Percentiles rank a stretch among this genome's conserved stretches.
These are phyloP conservation scores for Globisporangium orthogonon DNA, from an alignment of 352 stramenopile species.

Conservation along the genomic window DNA sequence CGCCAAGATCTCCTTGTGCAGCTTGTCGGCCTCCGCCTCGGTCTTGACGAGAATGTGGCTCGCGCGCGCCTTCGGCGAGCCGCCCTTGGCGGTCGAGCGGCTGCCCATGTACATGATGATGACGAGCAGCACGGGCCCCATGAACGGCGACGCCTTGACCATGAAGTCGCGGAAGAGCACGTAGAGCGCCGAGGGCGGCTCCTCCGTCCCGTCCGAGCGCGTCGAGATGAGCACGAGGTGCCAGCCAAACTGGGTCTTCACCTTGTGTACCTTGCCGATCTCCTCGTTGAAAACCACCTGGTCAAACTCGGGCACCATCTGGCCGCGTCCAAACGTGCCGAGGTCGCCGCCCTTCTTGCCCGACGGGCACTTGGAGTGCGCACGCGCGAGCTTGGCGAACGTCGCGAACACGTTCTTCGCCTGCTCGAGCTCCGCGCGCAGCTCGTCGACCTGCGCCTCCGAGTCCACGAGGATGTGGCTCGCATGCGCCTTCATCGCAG, in stretches of 20 bases:
- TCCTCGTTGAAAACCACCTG: constrained; percentile 66
- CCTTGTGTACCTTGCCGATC: constrained; percentile 66
- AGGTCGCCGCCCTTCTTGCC: constrained; percentile 52
- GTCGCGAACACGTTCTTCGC: constrained; percentile 36
- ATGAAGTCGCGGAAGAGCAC: constrained; percentile 21
- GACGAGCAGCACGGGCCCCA: constrained; percentile 44
- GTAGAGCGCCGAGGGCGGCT: constrained; percentile 22
- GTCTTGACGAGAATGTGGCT: constrained; percentile 75
- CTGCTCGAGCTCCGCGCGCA: constrained; percentile 34
- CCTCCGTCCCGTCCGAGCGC: constrained; percentile 23
- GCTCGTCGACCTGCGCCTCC: constrained; percentile 47
- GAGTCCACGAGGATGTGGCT: constrained; percentile 75
- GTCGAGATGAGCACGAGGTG: constrained; percentile 71
- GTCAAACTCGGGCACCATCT: constrained; percentile 78
- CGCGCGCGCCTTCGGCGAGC: constrained; percentile 35
- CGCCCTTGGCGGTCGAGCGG: constrained; percentile 17
- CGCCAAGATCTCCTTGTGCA: constrained; percentile 44
- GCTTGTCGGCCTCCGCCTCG: constrained; percentile 48
- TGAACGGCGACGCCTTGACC: constrained; percentile 42
- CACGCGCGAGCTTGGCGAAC: constrained; percentile 52
- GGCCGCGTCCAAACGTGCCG: constrained; percentile 55
- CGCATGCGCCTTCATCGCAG: constrained; percentile 38
- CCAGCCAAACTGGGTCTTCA: constrained; percentile 80
- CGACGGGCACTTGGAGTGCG: constrained; percentile 71
- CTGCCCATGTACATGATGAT: constrained; percentile 38